These are phyloP conservation scores for Pseudonitzschia multiseries DNA, from an alignment of 108 stramenopile genomes.

Conservation along the genomic window DNA sequence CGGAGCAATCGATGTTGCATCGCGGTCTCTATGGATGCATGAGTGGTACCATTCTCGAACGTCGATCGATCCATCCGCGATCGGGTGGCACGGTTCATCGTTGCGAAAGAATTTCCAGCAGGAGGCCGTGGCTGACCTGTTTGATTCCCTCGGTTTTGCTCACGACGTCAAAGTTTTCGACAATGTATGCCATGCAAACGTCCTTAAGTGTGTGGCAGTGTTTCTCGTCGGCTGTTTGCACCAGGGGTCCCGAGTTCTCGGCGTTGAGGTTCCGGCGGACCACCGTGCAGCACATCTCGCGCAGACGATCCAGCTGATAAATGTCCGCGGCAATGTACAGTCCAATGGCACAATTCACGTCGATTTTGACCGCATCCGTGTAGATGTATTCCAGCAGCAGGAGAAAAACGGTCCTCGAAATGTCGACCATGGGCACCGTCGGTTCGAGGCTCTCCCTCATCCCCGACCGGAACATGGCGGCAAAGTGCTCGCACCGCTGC, in stretches of 20 bases:
- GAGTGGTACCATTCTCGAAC: too few species aligned
- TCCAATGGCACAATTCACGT: slow-evolving; percentile 87
- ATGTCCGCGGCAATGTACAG: slow-evolving; percentile 91
- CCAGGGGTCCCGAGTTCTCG: slow-evolving; percentile 85
- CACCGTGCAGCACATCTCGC: slow-evolving; percentile 91
- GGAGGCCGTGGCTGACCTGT: slow-evolving; percentile 83
- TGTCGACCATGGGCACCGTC: slow-evolving; percentile 68
- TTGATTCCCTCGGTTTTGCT: slow-evolving; percentile 95
- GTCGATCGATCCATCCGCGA: too few species aligned
- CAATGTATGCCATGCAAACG: slow-evolving; percentile 88
- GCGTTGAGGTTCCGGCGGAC: slow-evolving; percentile 86
- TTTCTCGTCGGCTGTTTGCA: slow-evolving; percentile 89
- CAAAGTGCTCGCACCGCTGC: slow-evolving; percentile 93
- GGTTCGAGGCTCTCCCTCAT: slow-evolving; percentile 83
- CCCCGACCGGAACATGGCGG: slow-evolving; percentile 94
- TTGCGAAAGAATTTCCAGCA: slow-evolving; percentile 85
- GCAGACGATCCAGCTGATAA: slow-evolving; percentile 90
- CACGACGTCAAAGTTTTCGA: slow-evolving; percentile 93
- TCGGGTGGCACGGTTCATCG: slow-evolving; percentile 43
- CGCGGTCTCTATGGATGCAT: too few species aligned
- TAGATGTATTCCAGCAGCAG: slow-evolving; percentile 93
- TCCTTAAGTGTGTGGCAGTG: slow-evolving; percentile 89
- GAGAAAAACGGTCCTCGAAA: slow-evolving; percentile 81
- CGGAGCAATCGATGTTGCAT: too few species aligned
- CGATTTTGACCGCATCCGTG: slow-evolving; percentile 89